Conservation (phyloP, 106 monocot species). For the Allium fistulosum region DNA sequence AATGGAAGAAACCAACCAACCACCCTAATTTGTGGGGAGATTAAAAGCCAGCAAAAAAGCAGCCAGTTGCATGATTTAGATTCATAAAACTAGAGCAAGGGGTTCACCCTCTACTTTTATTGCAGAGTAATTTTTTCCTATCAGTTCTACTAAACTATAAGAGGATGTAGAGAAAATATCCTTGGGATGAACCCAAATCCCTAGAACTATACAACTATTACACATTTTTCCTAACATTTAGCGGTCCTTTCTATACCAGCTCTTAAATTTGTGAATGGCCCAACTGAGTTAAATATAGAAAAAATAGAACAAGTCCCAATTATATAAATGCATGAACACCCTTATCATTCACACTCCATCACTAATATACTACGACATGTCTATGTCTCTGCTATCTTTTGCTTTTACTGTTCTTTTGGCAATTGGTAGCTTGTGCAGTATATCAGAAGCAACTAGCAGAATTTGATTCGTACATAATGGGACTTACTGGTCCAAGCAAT, state of each 20-base stretch:
- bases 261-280: background rate
- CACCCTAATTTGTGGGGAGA: too few species aligned
- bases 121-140: too few species aligned
- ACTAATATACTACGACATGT: constrained; percentile 4
- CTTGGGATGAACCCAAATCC: too few species aligned
- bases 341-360: background rate
- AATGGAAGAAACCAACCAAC: too few species aligned
- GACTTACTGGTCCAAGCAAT: too few species aligned
- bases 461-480: too few species aligned
- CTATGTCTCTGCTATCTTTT: constrained; percentile 4
- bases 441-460: constrained; percentile 30
- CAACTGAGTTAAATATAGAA: background rate
- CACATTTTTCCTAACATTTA: background rate
- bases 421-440: background rate
- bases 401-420: constrained; percentile 5
- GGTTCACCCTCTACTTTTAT: too few species aligned
- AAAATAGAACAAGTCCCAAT: background rate
- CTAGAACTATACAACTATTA: background rate
- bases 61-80: too few species aligned
- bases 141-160: too few species aligned
- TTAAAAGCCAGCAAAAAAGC: too few species aligned
- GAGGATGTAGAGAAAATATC: too few species aligned
- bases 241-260: background rate
- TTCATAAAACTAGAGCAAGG: too few species aligned
- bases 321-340: constrained; percentile 7